Evolutionary conservation across 192 early-diverging fungal species (phyloP).

Genomic region (Linnemannia zychae): DNA sequence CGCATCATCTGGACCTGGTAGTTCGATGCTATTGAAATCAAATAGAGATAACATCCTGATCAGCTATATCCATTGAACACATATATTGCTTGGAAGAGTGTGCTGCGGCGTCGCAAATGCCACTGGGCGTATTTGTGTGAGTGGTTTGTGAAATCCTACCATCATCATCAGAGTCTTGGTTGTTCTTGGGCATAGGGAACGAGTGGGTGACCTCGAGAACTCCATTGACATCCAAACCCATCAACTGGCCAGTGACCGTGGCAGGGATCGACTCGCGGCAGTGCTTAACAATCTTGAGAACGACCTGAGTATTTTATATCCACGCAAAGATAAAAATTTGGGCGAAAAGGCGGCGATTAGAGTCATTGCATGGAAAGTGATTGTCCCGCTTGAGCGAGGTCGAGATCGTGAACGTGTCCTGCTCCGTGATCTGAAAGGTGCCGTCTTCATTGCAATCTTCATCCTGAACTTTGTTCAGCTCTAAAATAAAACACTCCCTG

Average conservation of each 20-base stretch:
- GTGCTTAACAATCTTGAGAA: slow-evolving; percentile 99
- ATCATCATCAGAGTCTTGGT: slow-evolving; percentile 57
- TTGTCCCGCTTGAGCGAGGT: background rate
- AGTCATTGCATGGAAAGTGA: background rate
- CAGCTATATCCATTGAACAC: background rate
- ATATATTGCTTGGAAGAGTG: background rate
- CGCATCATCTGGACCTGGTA: slow-evolving; percentile 97
- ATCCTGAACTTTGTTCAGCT: background rate
- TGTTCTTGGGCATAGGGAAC: slow-evolving; percentile 83
- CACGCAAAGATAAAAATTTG: too few relatives aligned
- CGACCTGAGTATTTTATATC: slow-evolving; percentile 63
- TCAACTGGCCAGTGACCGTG: slow-evolving; percentile 90
- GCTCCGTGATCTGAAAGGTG: background rate
- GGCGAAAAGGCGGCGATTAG: background rate
- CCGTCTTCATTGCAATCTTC: background rate
- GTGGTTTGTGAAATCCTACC: slow-evolving; percentile 13
- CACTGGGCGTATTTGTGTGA: background rate
- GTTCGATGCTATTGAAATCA: slow-evolving; percentile 64
- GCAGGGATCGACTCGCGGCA: slow-evolving; percentile 86
- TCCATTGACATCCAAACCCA: slow-evolving; percentile 93
- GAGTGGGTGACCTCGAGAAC: slow-evolving; percentile 94
- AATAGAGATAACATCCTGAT: background rate
- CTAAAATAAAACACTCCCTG: background rate
- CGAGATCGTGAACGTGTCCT: slow-evolving; percentile 4
- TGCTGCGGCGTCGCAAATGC: background rate